Evolutionary conservation across 257 asterid genomes (phyloP).

Genomic region (Hygrophila difformis): DNA sequence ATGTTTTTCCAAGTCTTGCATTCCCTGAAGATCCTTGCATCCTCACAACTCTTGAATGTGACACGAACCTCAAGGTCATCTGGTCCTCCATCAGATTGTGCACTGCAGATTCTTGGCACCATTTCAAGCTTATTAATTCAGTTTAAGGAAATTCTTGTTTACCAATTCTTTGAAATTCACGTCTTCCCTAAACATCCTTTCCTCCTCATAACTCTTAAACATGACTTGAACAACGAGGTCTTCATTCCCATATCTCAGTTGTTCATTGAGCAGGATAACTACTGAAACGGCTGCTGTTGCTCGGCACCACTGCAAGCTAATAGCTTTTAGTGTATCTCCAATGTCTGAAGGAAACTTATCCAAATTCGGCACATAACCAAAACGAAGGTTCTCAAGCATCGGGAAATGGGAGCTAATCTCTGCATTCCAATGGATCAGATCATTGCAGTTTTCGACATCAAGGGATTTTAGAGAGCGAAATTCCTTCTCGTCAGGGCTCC

Average conservation of each 20-base stretch:
- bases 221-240: not conserved
- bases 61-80: too few species aligned
- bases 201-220: too few species aligned
- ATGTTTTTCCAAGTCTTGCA: too few species aligned
- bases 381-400: not conserved
- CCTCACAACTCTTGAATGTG: too few species aligned
- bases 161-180: not conserved
- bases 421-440: conserved; percentile 11
- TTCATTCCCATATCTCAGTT: conserved; percentile 9
- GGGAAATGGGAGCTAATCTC: conserved; percentile 10
- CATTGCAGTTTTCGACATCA: not conserved
- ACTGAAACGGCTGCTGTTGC: conserved; percentile 1
- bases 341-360: conserved; percentile 10
- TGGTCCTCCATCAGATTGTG: too few species aligned
- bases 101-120: too few species aligned
- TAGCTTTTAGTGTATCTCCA: conserved; percentile 7
- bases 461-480: conserved; percentile 8
- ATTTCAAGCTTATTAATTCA: too few species aligned
- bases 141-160: too few species aligned
- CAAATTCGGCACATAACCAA: not conserved
- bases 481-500: conserved; percentile 11
- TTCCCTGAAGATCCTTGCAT: too few species aligned
- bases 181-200: too few species aligned
- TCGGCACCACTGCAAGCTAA: not conserved
- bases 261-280: conserved; percentile 9